Percentiles rank a stretch among this genome's conserved stretches.
Conservation (phyloP, 306 rosid species). For the Oxytropis ochrocephala region DNA sequence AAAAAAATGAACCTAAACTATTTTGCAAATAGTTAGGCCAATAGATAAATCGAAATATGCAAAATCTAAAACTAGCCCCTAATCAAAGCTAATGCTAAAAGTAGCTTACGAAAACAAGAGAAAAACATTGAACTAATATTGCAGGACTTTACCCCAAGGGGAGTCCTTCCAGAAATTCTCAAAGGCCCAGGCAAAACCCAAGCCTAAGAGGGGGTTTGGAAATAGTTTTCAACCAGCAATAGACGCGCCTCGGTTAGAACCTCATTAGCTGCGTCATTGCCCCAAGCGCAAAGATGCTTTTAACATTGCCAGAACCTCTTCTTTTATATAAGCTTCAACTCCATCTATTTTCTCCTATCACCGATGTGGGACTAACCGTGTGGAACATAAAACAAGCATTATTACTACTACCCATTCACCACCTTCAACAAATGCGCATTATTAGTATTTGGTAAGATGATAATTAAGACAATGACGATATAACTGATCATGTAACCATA, state of each 20-base stretch:
- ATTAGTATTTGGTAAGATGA: too few relatives aligned
- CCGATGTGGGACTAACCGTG: background rate
- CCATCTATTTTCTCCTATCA: too few relatives aligned
- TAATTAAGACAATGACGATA: too few relatives aligned
- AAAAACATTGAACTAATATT: background rate
- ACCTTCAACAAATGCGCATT: background rate
- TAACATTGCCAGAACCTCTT: accelerated
- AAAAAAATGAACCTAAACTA: too few relatives aligned
- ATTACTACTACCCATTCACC: too few relatives aligned
- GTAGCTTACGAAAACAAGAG: too few relatives aligned
- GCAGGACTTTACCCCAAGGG: background rate
- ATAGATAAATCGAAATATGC: too few relatives aligned
- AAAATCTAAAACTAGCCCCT: too few relatives aligned
- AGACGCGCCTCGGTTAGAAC: constrained; percentile 1
- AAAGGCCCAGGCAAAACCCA: background rate
- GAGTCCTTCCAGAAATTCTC: background rate
- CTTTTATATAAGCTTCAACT: background rate
- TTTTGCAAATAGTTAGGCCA: too few relatives aligned
- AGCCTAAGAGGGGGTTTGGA: constrained; percentile 12
- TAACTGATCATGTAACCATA: too few relatives aligned
- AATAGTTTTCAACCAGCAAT: constrained; percentile 9
- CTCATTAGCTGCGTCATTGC: constrained; percentile 4
- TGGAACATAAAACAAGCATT: too few relatives aligned
- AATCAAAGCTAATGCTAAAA: too few relatives aligned
- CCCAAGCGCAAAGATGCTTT: background rate